Evolutionary conservation across 1,284 basidiomycete species (phyloP), one percentile per base, ranked within the genome.

Genomic region (Golubevia pallescens): DNA sequence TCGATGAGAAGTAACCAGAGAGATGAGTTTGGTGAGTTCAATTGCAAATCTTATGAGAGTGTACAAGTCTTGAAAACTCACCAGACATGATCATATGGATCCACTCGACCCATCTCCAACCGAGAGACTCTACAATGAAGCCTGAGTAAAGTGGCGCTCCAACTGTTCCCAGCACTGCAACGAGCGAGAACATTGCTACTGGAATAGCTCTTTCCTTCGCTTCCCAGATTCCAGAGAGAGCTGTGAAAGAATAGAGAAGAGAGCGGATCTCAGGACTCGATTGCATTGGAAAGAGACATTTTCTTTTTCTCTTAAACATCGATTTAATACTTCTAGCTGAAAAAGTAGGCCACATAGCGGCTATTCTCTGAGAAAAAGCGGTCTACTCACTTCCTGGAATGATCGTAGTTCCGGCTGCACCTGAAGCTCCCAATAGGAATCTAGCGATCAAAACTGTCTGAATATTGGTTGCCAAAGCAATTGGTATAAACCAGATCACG

Each of bases 71-170:
- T n/a, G n/a, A n/a, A n/a, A n/a, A n/a, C n/a, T n/a, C n/a, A 34
- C 73, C 76, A 64, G 71, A 72, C 64, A 75, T 64, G 54, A 77
- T 77, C 53, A 78, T 65, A 62, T 78, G 76, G 16, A 75, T 68
- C 73, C 75, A 75, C 68, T 78, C 73, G 32, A 78, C 75, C 72
- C 74, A 76, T 58, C 75, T 67, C 76, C 76, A 78, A 6, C 75
- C 75, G 63, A 70, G 68, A 21, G 72, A 58, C 38, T 71, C 62
- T 19, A 70, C 64, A 24, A 79, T 77, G 71, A 75, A 74, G 19
- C 72, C 70, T n/a, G 73, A 72, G 69, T 77, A 80, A 13, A 74
- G 65, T 16, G 77, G 77, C 16, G 75, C 75, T 38, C 67, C 75
- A 14, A 75, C 66, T 34, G 77, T 80, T 48, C 68, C 64, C 10